These are phyloP conservation scores for Rhodotorula kratochvilovae DNA, from an alignment of 768 basidiomycete species.

Conservation along the genomic window DNA sequence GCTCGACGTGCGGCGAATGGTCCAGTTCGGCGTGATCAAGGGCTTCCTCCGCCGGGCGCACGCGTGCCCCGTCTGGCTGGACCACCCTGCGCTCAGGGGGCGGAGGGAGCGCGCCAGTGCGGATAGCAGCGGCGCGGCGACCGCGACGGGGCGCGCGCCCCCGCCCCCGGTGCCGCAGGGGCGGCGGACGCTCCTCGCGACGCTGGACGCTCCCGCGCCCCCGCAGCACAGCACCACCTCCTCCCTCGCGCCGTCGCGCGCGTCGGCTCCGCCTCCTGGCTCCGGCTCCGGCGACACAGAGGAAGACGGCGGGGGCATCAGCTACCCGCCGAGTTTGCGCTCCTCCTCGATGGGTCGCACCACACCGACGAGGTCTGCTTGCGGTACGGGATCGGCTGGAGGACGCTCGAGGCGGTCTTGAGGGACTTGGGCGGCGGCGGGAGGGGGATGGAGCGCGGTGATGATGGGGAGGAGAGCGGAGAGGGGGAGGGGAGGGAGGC, in stretches of 20 bases:
- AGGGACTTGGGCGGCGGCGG: slow-evolving; percentile 11
- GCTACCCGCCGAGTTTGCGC: slow-evolving; percentile 57
- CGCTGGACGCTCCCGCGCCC: slow-evolving; percentile 6
- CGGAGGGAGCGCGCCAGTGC: not conserved
- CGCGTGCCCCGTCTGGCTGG: slow-evolving; percentile 73
- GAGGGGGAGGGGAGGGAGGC: not conserved
- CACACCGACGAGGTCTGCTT: slow-evolving; percentile 87
- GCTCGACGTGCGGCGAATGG: slow-evolving; percentile 88
- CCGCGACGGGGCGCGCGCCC: not conserved
- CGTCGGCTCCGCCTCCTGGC: too few species aligned
- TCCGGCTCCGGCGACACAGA: not conserved
- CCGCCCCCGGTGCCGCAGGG: not conserved
- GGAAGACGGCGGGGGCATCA: not conserved
- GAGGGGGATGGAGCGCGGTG: not conserved
- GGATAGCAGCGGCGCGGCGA: not conserved
- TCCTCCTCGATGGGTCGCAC: slow-evolving; percentile 78
- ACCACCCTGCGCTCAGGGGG: slow-evolving; percentile 36
- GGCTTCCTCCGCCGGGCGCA: slow-evolving; percentile 90
- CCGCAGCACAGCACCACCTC: not conserved
- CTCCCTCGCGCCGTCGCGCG: slow-evolving; percentile 6
- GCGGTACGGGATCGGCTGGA: slow-evolving; percentile 77
- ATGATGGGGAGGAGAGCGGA: not conserved
- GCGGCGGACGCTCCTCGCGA: slow-evolving; percentile 3
- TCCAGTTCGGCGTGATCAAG: slow-evolving; percentile 97
- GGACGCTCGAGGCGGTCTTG: slow-evolving; percentile 58